Evolutionary conservation across 192 early-diverging fungal species (phyloP), one percentile per base, ranked within the genome.

Genomic region (Glomus cerebriforme): DNA sequence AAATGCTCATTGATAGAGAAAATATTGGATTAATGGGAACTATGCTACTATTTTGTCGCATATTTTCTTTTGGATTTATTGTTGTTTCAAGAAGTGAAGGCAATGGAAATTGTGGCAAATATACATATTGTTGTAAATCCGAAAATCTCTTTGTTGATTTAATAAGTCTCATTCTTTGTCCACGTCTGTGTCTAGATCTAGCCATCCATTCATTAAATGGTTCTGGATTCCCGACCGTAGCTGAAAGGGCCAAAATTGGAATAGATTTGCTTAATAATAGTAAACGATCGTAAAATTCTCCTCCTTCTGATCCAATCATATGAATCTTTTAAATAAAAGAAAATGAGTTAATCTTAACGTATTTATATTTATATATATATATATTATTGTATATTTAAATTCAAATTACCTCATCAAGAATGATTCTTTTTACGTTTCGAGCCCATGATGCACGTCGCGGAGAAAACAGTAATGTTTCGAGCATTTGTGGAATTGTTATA

Each of bases 341-440:
- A 17, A 17, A 47, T n/a, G n/a, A n/a, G n/a, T n/a, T n/a, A n/a
- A n/a, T n/a, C n/a, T n/a, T n/a, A n/a, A n/a, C n/a, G n/a, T n/a
- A n/a, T n/a, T n/a, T n/a, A n/a, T n/a, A n/a, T n/a, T n/a, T n/a
- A n/a, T n/a, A n/a, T n/a, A n/a, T n/a, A n/a, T n/a, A n/a, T n/a
- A n/a, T n/a, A n/a, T n/a, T n/a, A n/a, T n/a, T n/a, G n/a, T n/a
- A n/a, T n/a, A n/a, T n/a, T n/a, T n/a, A n/a, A n/a, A n/a, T n/a
- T n/a, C n/a, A n/a, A n/a, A n/a, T 83, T 47, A 87, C 75, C 64
- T 87, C 86, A 75, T 87, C 86, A 79, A 87, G 83, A 67, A 87
- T 87, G 34, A 87, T 87, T 17, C 85, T 67, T n/a, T 49, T 49
- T 49, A 49, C 17, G 15, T 49, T 49, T 49, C 78, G 72, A 32